Evolutionary conservation across 225 moss, liverwort and hornwort species (phyloP), one percentile per base, ranked within the genome.

Genomic region (Bryum argenteum): DNA sequence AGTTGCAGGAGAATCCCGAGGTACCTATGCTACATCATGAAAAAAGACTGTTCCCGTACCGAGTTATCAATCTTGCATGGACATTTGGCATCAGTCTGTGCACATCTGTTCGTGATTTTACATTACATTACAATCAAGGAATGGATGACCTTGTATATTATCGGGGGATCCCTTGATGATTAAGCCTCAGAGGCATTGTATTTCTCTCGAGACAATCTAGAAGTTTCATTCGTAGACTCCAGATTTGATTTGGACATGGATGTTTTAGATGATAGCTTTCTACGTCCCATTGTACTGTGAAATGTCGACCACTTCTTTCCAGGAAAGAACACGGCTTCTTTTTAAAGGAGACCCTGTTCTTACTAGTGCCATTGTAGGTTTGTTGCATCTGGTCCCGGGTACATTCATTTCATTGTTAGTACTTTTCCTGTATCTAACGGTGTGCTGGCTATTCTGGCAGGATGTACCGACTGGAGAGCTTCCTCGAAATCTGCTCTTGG

Each of bases 1-100:
- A 97, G 86, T 72, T 97, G 67, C 97, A 97, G 63, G 97, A 97
- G 75, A 94, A 94, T 15, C 97, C 94, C 14, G 97, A 97, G 97
- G 95, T 96, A 81, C 26, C 33, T 33, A 33, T 33, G 33, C 33
- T 33, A 4, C 33, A 33, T 33, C 7, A n/a, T n/a, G n/a, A n/a
- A n/a, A n/a, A n/a, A n/a, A n/a, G n/a, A n/a, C n/a, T n/a, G n/a
- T n/a, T n/a, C n/a, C n/a, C n/a, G n/a, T n/a, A n/a, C n/a, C n/a
- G n/a, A n/a, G n/a, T 61, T 13, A 8, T 51, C 13, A 47, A 10
- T 55, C 54, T 14, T 51, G 15, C 11, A 14, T 54, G 16, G 61
- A 26, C 20, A 24, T 38, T 37, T 16, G 33, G 11, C n/a, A n/a
- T n/a, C n/a, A n/a, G n/a, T n/a, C n/a, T 33, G 33, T 33, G 33